Conservation (phyloP, 257 asterid genomes). For the Scutellaria galericulata region DNA sequence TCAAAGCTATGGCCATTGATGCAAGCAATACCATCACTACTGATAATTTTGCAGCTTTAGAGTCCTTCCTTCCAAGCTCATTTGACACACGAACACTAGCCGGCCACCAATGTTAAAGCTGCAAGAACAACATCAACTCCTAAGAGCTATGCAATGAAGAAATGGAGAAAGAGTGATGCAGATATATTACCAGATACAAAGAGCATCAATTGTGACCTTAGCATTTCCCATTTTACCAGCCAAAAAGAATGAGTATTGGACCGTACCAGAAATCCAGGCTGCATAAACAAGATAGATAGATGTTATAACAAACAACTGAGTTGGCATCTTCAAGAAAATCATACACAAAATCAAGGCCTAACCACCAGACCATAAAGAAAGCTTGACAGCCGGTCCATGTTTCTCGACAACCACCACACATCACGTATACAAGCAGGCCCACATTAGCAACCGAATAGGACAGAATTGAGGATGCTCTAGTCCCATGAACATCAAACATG, state of each 20-base stretch:
- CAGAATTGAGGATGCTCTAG: conserved; percentile 57
- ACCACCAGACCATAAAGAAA: conserved; percentile 76
- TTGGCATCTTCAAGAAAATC: neutral
- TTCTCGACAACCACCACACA: conserved; percentile 62
- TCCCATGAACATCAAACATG: conserved; percentile 56
- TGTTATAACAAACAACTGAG: neutral
- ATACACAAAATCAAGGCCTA: neutral
- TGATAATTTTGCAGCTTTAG: conserved; percentile 55
- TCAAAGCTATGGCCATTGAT: conserved; percentile 47
- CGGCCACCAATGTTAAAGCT: conserved; percentile 65
- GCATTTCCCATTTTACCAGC: conserved; percentile 65
- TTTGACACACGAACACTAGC: conserved; percentile 70
- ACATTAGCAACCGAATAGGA: conserved; percentile 63
- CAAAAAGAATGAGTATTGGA: conserved; percentile 52
- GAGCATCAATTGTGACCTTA: conserved; percentile 60
- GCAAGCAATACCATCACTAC: conserved; percentile 42
- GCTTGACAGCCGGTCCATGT: conserved; percentile 63
- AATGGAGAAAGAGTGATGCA: neutral
- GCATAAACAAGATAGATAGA: neutral
- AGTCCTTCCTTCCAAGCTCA: conserved; percentile 63
- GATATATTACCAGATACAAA: conserved; percentile 62
- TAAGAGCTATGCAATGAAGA: neutral
- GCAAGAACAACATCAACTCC: conserved; percentile 17
- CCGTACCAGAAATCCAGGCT: conserved; percentile 76
- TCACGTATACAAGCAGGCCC: conserved; percentile 54